Base-by-base conservation (phyloP, 345 rosid genomes). In the Brassica napus region DNA sequence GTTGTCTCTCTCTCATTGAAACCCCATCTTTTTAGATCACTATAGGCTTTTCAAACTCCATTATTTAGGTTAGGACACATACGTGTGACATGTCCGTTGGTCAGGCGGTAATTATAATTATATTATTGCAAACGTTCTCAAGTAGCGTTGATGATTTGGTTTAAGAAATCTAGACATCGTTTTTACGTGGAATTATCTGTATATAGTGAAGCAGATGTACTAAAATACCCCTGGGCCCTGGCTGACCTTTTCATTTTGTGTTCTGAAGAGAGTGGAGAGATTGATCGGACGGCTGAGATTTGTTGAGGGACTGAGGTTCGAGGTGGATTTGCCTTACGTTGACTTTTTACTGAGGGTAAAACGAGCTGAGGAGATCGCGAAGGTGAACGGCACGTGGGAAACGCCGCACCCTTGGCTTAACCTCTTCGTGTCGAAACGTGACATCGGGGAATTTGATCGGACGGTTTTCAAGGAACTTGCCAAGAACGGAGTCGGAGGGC, bases 341-440 rank as follows among this genome's bases (percentile, higher is more conserved):
- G 96, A 90, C 26, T 94, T 94, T 78, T 32, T 94, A 58, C 67
- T 87, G 72, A 89, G 99, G 8, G 99, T 94, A 62, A 90, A 87
- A 69, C 86, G 63, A 0, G 82, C 39, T 6, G 99, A 94, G 78
- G 86, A 77, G 28, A 76, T 83, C 1, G 97, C 97, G 0, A 88
- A 77, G 73, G 86, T 85, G 52, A 85, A 31, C 35, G 97, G 98
- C 28, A 79, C 85, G 7, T 93, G 99, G 98, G 96, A 91, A 37
- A 77, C 88, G 11, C 94, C 99, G 2, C 99, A 94, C 86, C 99
- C 99, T 21, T 94, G 99, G 99, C 72, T 94, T 79, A 94, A 94
- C 77, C 76, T 94, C 67, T 88, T 92, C 63, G 90, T 94, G 61
- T 89, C 99, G 7, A 85, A 83, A 55, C 57, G 73, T 0, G 86